Evolutionary conservation across 441 rosid species (phyloP).

Genomic region (Monsonia emarginata): DNA sequence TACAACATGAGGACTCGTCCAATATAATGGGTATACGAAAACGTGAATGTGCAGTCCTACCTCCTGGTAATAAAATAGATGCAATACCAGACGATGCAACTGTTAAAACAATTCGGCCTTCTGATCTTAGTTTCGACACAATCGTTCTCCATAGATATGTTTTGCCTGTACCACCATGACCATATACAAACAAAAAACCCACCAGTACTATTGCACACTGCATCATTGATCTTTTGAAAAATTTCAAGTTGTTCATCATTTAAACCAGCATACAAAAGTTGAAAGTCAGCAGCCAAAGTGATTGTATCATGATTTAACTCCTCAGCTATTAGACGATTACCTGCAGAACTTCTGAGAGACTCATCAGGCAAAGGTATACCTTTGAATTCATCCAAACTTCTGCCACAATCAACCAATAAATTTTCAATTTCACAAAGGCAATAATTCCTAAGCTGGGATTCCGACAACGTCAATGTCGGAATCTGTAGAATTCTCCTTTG

Average conservation of each 20-base stretch:
- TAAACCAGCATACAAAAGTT: neutral
- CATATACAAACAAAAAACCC: neutral
- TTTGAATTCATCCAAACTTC: neutral
- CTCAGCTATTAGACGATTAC: neutral
- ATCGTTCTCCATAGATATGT: neutral
- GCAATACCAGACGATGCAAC: conserved; percentile 6
- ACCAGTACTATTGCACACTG: neutral
- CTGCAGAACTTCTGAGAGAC: neutral
- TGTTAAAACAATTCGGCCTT: neutral
- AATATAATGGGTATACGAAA: neutral
- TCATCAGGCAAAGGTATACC: neutral
- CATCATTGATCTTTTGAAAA: neutral
- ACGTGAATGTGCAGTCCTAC: conserved; percentile 3
- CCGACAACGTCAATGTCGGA: neutral
- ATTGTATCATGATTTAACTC: neutral
- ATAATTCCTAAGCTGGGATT: neutral
- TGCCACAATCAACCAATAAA: neutral
- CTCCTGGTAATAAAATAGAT: neutral
- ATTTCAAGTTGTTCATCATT: neutral
- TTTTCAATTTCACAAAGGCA: neutral
- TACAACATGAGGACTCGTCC: neutral
- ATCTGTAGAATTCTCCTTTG: neutral
- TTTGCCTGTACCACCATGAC: conserved; percentile 6
- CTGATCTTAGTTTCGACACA: neutral
- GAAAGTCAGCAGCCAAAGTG: neutral